These are phyloP conservation scores for Mycena metata DNA, from an alignment of 768 basidiomycete species.

Conservation along the genomic window DNA sequence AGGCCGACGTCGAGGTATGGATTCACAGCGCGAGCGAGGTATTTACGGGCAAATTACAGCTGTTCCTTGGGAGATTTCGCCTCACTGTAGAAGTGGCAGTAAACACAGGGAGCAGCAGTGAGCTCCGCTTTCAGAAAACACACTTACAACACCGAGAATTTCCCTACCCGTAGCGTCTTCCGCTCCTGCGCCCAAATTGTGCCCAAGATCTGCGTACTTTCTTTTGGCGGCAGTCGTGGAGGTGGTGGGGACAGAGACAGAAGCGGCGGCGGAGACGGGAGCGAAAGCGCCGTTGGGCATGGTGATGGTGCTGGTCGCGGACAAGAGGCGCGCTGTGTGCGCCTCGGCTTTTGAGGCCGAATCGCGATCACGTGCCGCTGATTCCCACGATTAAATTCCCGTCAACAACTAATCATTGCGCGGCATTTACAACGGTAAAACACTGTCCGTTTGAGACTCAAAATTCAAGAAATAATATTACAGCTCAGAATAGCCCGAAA, in stretches of 20 bases:
- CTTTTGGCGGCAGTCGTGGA: neutral
- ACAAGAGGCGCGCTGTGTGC: slow-evolving; percentile 15
- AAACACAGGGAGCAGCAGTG: too few species aligned
- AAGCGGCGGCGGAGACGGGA: neutral
- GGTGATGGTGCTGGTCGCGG: slow-evolving; percentile 16
- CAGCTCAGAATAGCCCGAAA: neutral
- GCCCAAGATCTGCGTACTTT: neutral
- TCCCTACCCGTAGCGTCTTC: neutral
- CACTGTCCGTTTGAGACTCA: too few species aligned
- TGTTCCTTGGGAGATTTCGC: too few species aligned
- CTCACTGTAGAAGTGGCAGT: too few species aligned
- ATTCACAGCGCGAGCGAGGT: neutral
- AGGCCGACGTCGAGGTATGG: slow-evolving; percentile 3
- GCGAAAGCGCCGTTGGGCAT: too few species aligned
- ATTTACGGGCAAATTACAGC: neutral
- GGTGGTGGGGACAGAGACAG: too few species aligned
- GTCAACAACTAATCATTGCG: neutral
- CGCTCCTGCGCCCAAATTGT: fast-evolving
- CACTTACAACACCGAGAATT: slow-evolving; percentile 8
- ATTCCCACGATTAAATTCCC: too few species aligned
- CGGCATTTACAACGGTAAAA: too few species aligned
- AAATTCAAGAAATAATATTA: neutral
- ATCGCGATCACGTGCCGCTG: slow-evolving; percentile 8
- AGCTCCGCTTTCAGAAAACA: too few species aligned
- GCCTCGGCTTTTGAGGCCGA: slow-evolving; percentile 1